Conservation (phyloP, 2,329 filamentous ascomycete species). For the Pseudocercospora crystallina region DNA sequence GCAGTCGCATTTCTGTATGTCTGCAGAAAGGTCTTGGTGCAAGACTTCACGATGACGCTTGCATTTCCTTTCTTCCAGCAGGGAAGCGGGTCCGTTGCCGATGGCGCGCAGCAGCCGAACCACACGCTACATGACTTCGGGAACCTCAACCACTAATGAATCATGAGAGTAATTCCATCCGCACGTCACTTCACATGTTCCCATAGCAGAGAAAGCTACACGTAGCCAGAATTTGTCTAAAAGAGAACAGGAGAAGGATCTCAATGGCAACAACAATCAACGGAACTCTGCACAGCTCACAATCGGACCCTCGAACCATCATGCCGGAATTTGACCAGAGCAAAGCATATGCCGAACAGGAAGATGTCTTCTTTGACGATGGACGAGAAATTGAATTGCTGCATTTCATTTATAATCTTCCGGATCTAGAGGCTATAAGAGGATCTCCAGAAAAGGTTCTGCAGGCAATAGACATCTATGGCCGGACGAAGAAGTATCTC, state of each 20-base stretch:
- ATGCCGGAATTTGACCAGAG: conserved; percentile 39
- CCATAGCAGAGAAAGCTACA: too few relatives aligned
- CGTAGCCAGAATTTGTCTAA: too few relatives aligned
- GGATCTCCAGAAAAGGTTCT: conserved; percentile 65
- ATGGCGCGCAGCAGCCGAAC: too few relatives aligned
- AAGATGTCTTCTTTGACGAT: conserved; percentile 58
- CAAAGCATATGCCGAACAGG: conserved; percentile 51
- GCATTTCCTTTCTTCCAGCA: background rate
- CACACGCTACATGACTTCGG: too few relatives aligned
- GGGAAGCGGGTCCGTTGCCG: too few relatives aligned
- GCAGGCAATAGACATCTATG: conserved; percentile 69
- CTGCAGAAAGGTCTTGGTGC: background rate
- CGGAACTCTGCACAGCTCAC: too few relatives aligned
- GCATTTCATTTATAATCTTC: conserved; percentile 64
- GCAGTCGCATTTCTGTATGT: background rate
- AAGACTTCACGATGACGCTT: conserved; percentile 7
- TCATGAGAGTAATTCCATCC: too few relatives aligned
- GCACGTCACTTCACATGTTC: too few relatives aligned
- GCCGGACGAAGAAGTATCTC: conserved; percentile 64
- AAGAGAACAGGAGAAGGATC: too few relatives aligned
- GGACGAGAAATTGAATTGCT: conserved; percentile 73
- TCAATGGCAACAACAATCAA: background rate
- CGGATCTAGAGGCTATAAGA: conserved; percentile 60
- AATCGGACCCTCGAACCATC: background rate
- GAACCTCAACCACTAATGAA: too few relatives aligned